phyloP scores from a whole-genome alignment of 257 asterid species.

The Schizonepeta tenuifolia region DNA sequence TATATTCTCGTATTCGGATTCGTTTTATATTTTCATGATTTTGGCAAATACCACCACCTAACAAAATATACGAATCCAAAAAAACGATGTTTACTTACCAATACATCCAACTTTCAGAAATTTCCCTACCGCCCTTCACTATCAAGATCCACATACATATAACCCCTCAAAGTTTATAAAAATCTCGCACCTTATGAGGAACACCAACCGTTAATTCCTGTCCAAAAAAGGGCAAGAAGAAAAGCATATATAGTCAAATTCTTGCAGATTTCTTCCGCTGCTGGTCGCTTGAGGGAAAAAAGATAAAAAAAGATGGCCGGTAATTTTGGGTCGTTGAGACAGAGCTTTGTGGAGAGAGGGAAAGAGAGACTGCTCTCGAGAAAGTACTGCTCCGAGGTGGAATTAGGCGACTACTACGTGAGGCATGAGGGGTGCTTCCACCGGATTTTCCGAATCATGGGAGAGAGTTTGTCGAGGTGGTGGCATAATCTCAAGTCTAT shows the following conservation, averaged over 20 bases:
- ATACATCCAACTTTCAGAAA: not conserved
- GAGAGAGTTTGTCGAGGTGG: conserved; percentile 36
- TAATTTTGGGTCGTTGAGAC: conserved; percentile 59
- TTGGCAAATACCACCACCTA: not conserved
- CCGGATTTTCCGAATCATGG: conserved; percentile 40
- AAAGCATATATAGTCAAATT: not conserved
- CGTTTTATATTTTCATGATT: not conserved
- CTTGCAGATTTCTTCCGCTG: not conserved
- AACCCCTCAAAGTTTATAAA: not conserved
- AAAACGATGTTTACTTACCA: not conserved
- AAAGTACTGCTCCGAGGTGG: conserved; percentile 56
- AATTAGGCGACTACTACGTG: conserved; percentile 38
- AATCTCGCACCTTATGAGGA: not conserved
- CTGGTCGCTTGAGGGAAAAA: not conserved
- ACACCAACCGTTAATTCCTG: conserved; percentile 7
- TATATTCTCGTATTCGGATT: not conserved
- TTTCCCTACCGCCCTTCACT: conserved; percentile 27
- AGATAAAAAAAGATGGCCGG: conserved; percentile 45
- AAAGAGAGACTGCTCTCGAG: conserved; percentile 52
- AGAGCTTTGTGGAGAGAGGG: conserved; percentile 63
- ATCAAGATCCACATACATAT: conserved; percentile 19
- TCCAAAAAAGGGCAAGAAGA: not conserved
- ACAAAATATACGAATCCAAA: not conserved
- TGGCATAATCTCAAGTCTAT: conserved; percentile 36
- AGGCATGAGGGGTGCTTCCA: conserved; percentile 41